Evolutionary conservation across 495 filamentous ascomycete species (phyloP), one percentile per base, ranked within the genome.

Genomic region (Aspergillus avenaceus): DNA sequence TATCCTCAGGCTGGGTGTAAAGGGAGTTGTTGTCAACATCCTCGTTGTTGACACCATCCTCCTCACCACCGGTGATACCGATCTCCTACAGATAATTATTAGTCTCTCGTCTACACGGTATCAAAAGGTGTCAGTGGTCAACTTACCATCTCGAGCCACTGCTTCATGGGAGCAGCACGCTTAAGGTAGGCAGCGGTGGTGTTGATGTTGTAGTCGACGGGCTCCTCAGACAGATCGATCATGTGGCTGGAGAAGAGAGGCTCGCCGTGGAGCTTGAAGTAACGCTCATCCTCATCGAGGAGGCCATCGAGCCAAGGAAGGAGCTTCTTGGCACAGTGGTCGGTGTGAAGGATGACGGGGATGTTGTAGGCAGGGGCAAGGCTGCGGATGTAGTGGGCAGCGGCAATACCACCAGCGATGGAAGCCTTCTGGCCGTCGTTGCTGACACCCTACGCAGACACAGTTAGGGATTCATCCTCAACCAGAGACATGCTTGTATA

Each of bases 1-100:
- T 95, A 65, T 95, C 91, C 76, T 95, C 90, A 47, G 93, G 93
- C 72, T 97, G 93, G 34, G 93, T 97, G 83, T 97, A 97, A 45
- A 97, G 83, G 50, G 88, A 84, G 76, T 86, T 87, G 81, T 97
- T 97, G 80, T 97, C 93, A 46, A 97, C 83, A 36, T 86, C 70
- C 63, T 78, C 70, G 63, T 75, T 74, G 61, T 97, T 74, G 53
- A 77, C 73, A 70, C 92, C 91, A 55, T 96, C 93, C 67, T 97
- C 91, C 76, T 96, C 91, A 68, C 91, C 91, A 74, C 91, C 91
- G 57, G 90, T 93, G 68, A 93, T 90, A 63, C 89, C 91, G 59
- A 95, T 91, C 74, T 92, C 87, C 81, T 86, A 46, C 9, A 31
- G n/a, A 41, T 6, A 3, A 16, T 5, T 1, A 28, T 49, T 24